Evolutionary conservation across 805 yeast species (phyloP).

Genomic region (Lachancea lanzarotensis): DNA sequence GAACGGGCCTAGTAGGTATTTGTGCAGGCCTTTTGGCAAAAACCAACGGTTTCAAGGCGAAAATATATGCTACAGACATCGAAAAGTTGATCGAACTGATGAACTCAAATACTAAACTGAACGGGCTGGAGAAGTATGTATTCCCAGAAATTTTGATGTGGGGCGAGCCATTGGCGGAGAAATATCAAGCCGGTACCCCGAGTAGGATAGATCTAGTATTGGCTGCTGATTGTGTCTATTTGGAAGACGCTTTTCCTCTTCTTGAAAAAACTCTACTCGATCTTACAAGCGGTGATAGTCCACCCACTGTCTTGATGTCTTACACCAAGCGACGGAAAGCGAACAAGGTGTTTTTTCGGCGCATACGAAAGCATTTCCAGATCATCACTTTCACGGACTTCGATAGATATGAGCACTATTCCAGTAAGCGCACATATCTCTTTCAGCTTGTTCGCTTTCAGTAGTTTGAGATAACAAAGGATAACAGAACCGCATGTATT

Average conservation of each 20-base stretch:
- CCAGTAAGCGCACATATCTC: slow-evolving; percentile 37
- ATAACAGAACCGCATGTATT: neutral
- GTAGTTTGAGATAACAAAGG: neutral
- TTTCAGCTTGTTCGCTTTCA: slow-evolving; percentile 32
- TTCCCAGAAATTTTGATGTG: slow-evolving; percentile 41
- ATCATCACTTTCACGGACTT: slow-evolving; percentile 31
- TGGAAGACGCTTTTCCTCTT: slow-evolving; percentile 48
- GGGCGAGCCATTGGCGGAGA: slow-evolving; percentile 25
- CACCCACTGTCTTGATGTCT: slow-evolving; percentile 44
- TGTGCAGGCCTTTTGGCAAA: slow-evolving; percentile 26
- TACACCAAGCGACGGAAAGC: slow-evolving; percentile 49
- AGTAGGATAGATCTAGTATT: slow-evolving; percentile 39
- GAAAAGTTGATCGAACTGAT: slow-evolving; percentile 41
- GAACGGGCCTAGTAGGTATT: slow-evolving; percentile 51
- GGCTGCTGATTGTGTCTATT: slow-evolving; percentile 58
- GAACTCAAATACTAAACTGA: slow-evolving; percentile 40
- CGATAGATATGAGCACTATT: slow-evolving; percentile 32
- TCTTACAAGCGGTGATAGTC: slow-evolving; percentile 31
- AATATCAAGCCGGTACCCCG: slow-evolving; percentile 30
- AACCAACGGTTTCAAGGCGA: slow-evolving; percentile 19
- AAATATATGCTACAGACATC: slow-evolving; percentile 46
- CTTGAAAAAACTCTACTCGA: slow-evolving; percentile 44
- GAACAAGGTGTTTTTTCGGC: slow-evolving; percentile 29
- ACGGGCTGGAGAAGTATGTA: slow-evolving; percentile 34
- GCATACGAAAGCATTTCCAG: slow-evolving; percentile 31